These are phyloP conservation scores for Oryza meyeriana DNA, from an alignment of 176 grass and related monocot genomes.

Conservation along the genomic window DNA sequence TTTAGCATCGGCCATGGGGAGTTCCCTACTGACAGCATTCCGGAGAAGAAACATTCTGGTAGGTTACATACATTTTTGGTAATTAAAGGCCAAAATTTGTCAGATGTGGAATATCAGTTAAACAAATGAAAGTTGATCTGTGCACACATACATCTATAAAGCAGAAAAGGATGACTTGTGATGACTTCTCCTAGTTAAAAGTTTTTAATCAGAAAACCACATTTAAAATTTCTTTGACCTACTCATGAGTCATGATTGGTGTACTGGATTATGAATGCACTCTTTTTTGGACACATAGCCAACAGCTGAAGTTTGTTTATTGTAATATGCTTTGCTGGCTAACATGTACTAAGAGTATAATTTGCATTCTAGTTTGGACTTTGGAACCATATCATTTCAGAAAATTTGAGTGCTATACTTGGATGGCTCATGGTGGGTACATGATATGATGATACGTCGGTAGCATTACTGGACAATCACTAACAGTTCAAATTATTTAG, in stretches of 20 bases:
- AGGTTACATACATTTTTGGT: constrained; percentile 33
- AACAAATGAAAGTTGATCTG: not conserved
- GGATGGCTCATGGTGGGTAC: not conserved
- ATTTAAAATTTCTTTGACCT: not conserved
- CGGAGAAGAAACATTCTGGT: constrained; percentile 67
- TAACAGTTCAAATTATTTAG: not conserved
- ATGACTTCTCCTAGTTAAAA: not conserved
- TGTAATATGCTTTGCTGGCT: not conserved
- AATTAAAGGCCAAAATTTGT: constrained; percentile 1
- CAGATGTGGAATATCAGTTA: not conserved
- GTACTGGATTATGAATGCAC: not conserved
- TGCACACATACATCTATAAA: not conserved
- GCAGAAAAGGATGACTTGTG: not conserved
- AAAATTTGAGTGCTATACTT: constrained; percentile 11
- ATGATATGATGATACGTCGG: not conserved
- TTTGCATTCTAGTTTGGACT: not conserved
- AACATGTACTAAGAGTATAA: not conserved
- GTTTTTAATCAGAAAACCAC: not conserved
- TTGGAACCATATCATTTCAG: constrained; percentile 12
- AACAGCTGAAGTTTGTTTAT: not conserved
- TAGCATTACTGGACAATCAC: not conserved
- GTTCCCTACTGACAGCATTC: constrained; percentile 54
- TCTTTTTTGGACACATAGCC: not conserved
- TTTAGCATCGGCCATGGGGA: constrained; percentile 59
- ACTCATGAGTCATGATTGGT: too few species aligned